Evolutionary conservation across 495 filamentous ascomycete genomes (phyloP).

Genomic region (Neurospora tetraspora): DNA sequence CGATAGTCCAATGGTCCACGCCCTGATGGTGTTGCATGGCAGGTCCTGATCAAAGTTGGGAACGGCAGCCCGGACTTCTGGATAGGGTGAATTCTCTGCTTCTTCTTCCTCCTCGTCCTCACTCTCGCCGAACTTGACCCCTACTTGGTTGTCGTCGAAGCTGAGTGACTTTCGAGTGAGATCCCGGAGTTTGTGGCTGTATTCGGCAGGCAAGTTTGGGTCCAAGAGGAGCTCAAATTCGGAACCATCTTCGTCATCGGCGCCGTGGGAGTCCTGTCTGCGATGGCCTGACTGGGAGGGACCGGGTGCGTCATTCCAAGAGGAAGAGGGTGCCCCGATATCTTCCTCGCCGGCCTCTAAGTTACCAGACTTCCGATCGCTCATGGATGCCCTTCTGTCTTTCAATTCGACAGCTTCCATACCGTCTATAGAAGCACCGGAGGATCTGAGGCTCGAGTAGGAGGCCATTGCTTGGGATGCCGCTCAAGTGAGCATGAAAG

Average conservation of each 20-base stretch:
- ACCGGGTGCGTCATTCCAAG: neutral
- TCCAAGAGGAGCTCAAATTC: constrained; percentile 35
- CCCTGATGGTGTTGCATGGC: constrained; percentile 60
- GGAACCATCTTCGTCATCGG: constrained; percentile 26
- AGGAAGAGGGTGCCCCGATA: neutral
- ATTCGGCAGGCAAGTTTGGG: constrained; percentile 38
- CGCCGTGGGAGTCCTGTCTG: constrained; percentile 16
- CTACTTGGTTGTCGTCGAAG: constrained; percentile 29
- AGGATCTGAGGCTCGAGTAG: neutral
- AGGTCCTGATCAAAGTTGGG: constrained; percentile 54
- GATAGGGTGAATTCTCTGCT: constrained; percentile 56
- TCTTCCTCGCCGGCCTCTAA: neutral
- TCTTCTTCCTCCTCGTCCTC: constrained; percentile 15
- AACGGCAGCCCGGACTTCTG: constrained; percentile 55
- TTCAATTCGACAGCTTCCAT: neutral
- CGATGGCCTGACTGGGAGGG: constrained; percentile 6
- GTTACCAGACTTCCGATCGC: neutral
- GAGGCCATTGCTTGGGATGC: neutral
- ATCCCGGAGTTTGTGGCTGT: constrained; percentile 14
- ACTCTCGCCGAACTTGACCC: constrained; percentile 8
- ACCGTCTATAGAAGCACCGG: neutral
- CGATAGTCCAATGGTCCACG: constrained; percentile 60
- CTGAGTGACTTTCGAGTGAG: constrained; percentile 17
- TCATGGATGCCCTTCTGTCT: neutral
- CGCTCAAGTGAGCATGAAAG: neutral